Evolutionary conservation across 2,329 filamentous ascomycete species (phyloP), one percentile per base, ranked within the genome.

Genomic region (Aaosphaeria pasadenensis): DNA sequence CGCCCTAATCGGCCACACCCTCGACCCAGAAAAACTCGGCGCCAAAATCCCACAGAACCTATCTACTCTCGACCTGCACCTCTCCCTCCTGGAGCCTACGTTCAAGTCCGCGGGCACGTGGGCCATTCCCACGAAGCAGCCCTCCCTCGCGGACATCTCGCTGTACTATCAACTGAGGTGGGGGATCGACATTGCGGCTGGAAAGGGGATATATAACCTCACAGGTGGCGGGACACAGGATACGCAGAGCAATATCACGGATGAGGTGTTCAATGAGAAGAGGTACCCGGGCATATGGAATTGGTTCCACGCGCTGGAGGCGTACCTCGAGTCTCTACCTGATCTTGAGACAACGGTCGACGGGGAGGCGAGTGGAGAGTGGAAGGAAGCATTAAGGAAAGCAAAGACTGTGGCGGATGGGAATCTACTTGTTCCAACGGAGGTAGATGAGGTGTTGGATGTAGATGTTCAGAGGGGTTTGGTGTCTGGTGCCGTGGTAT

Each of bases 161-260:
- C 9, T 74, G 9, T 73, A 61, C 42, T 72, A 73, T 39, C 68
- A 74, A 43, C 48, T 73, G 0, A 45, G 59, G 1, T 74, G 72
- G 72, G 72, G 66, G 5, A 53, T 58, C 1, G 69, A 72, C 11
- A 72, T 74, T 28, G 63, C 69, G 1, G 54, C 54, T 5, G 71
- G 71, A 0, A 56, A 59, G 9, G 61, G 67, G 0, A 60, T 70
- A 24, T 54, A 63, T 6, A 64, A 72, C 47, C 51, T 74, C 1
- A 72, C 66, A 0, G 67, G 57, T 7, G 71, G 71, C 7, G 64
- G 59, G 3, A 60, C 62, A 4, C 6, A 45, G 7, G 66, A 73
- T 48, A 51, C 45, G 0, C 7, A 43, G 1, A 51, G 57, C 1
- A 49, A 53, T 30, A 43, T 63, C 3, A 48, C 52, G 5, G 60